These are phyloP conservation scores for Suhomyces bribrorum DNA, from an alignment of 1,139 yeast genomes.

Conservation along the genomic window DNA sequence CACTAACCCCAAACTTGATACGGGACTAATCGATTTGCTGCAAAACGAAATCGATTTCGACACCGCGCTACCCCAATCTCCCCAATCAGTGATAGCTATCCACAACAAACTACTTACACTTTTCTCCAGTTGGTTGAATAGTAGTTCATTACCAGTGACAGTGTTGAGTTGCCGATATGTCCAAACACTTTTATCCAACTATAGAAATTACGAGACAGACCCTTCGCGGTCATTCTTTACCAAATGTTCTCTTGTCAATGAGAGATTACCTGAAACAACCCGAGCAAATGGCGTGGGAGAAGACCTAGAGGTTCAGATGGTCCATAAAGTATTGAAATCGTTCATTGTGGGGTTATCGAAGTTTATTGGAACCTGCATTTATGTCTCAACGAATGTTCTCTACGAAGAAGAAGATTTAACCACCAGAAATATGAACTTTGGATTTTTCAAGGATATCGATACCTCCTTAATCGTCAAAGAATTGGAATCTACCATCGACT, in stretches of 20 bases:
- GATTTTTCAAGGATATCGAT: constrained; percentile 33
- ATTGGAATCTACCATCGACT: constrained; percentile 16
- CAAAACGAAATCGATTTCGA: constrained; percentile 44
- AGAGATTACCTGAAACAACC: constrained; percentile 7
- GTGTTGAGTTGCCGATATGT: constrained; percentile 67
- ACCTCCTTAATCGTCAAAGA: constrained; percentile 24
- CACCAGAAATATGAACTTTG: constrained; percentile 58
- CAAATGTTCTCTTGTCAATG: constrained; percentile 13
- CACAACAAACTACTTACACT: constrained; percentile 43
- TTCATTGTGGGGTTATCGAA: constrained; percentile 53
- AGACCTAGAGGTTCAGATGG: constrained; percentile 19
- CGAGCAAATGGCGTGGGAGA: constrained; percentile 4
- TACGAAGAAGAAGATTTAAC: constrained; percentile 78
- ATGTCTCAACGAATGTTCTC: constrained; percentile 58
- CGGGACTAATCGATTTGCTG: constrained; percentile 52
- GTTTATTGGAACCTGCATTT: constrained; percentile 50
- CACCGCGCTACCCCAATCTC: constrained; percentile 31
- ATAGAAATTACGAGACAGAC: background rate
- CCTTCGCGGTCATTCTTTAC: constrained; percentile 6
- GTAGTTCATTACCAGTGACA: constrained; percentile 62
- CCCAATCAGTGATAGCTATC: constrained; percentile 45
- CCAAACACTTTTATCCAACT: constrained; percentile 49
- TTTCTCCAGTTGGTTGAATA: constrained; percentile 62
- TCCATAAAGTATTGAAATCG: constrained; percentile 51
- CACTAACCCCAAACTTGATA: constrained; percentile 60